phyloP scores from a whole-genome alignment of 345 rosid genomes.

The Geranium brycei region DNA sequence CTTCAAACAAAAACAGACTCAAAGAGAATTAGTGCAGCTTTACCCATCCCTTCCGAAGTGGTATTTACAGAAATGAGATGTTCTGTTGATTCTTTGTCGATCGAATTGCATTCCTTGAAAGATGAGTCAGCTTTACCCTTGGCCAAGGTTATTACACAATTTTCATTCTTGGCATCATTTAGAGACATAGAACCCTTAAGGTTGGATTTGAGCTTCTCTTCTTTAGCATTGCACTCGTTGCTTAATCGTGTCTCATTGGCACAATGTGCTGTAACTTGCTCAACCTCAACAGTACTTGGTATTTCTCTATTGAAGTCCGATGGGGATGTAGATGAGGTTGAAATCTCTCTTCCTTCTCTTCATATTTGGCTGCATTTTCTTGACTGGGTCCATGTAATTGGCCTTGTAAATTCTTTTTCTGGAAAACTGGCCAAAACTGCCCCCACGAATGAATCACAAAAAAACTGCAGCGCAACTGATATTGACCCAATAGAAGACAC shows the following conservation, averaged over 20 bases:
- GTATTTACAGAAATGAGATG: slow-evolving; percentile 29
- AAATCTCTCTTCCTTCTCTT: slow-evolving; percentile 55
- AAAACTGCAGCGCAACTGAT: slow-evolving; percentile 11
- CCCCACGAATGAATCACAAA: slow-evolving; percentile 12
- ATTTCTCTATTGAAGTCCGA: slow-evolving; percentile 30
- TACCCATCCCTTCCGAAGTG: slow-evolving; percentile 21
- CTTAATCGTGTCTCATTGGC: slow-evolving; percentile 42
- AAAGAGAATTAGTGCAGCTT: slow-evolving; percentile 23
- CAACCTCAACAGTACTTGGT: slow-evolving; percentile 33
- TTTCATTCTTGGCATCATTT: slow-evolving; percentile 42
- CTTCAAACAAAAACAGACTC: slow-evolving; percentile 30
- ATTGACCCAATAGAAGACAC: slow-evolving; percentile 13
- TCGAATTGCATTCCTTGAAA: slow-evolving; percentile 24
- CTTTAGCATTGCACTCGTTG: slow-evolving; percentile 37
- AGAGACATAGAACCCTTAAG: slow-evolving; percentile 29
- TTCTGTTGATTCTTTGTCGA: slow-evolving; percentile 37
- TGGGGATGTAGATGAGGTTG: slow-evolving; percentile 26
- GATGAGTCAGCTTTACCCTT: slow-evolving; percentile 36
- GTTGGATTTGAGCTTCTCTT: slow-evolving; percentile 37
- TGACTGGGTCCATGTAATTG: slow-evolving; percentile 47
- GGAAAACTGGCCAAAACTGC: slow-evolving; percentile 23
- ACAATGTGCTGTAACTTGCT: slow-evolving; percentile 30
- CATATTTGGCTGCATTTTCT: slow-evolving; percentile 54
- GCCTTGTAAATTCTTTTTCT: slow-evolving; percentile 23
- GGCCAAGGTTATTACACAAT: slow-evolving; percentile 46